Evolutionary conservation across 1,139 yeast genomes (phyloP).

Genomic region (Saccharomyces pastorianus): DNA sequence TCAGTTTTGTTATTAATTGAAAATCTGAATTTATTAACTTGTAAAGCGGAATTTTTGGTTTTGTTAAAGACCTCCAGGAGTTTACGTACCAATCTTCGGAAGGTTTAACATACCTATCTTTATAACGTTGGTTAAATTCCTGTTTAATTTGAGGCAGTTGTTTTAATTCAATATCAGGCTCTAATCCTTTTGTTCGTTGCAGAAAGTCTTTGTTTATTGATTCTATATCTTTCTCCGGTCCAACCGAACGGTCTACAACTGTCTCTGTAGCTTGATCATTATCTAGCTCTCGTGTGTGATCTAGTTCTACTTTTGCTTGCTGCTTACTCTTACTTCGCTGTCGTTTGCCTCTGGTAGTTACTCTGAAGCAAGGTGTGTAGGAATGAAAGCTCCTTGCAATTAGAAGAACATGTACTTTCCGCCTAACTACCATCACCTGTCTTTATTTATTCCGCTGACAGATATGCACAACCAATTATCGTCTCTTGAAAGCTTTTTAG

Average conservation of each 20-base stretch:
- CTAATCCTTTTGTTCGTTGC: conserved; percentile 21
- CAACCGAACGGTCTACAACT: background rate
- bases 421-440: background rate
- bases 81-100: conserved; percentile 20
- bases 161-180: conserved; percentile 24
- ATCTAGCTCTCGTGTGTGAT: background rate
- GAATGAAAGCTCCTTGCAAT: background rate
- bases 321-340: background rate
- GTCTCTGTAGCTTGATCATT: background rate
- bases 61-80: background rate
- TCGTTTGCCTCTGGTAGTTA: background rate
- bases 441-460: background rate
- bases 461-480: background rate
- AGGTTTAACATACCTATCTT: conserved; percentile 19
- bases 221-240: conserved; percentile 6
- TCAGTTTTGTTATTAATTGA: background rate
- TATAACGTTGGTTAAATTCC: conserved; percentile 16
- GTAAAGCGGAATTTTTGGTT: background rate
- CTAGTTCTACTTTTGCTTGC: background rate
- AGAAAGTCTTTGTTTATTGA: conserved; percentile 11
- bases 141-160: conserved; percentile 15
- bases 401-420: background rate
- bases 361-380: background rate
- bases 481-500: background rate
- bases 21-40: conserved; percentile 6